Conservation (phyloP, 306 rosid species). For the Benincasa hispida region DNA sequence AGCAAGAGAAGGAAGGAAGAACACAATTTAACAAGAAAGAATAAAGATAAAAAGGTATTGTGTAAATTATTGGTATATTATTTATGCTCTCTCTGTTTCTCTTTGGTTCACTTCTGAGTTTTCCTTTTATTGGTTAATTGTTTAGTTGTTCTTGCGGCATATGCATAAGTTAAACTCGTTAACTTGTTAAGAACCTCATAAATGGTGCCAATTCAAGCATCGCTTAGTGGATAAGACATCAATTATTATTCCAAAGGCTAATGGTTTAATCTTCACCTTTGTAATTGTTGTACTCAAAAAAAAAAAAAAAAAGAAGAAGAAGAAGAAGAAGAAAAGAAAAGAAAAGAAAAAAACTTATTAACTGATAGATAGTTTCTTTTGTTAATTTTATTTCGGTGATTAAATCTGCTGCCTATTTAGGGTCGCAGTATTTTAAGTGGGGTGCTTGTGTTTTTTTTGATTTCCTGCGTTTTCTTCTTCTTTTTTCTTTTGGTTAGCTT, state of each 20-base stretch:
- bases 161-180: neutral
- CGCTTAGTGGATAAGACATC: no score
- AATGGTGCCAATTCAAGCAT: no score
- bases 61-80: conserved; percentile 1
- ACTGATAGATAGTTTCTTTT: neutral
- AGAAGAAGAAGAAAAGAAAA: no score
- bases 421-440: neutral
- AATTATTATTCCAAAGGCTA: no score
- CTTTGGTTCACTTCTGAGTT: neutral
- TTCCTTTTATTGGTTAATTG: neutral
- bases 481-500: no score
- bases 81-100: neutral
- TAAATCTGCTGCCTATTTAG: neutral
- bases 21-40: conserved; percentile 59
- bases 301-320: no score
- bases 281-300: no score
- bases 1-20: conserved; percentile 98
- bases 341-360: no score
- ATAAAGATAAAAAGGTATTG: conserved; percentile 80
- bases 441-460: neutral
- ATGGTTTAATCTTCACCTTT: no score
- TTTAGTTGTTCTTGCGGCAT: neutral
- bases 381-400: neutral
- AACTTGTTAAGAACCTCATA: neutral
- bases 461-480: no score